phyloP scores from a whole-genome alignment of 1,284 basidiomycete genomes.

The Leccinum ambiguum region DNA sequence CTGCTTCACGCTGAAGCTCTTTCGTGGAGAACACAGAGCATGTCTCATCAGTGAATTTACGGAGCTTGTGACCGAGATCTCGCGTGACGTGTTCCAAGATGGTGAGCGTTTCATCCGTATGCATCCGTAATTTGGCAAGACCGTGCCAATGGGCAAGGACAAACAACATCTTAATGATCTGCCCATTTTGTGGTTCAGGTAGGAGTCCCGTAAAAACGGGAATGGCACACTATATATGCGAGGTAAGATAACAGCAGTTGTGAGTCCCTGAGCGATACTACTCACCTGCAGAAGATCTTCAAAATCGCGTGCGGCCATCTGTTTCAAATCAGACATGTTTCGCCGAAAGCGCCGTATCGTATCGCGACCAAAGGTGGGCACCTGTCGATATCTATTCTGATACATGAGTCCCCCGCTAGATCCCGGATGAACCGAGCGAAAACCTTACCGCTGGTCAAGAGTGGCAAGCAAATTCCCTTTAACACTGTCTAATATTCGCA shows the following conservation, averaged over 20 bases:
- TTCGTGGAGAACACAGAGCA: not conserved
- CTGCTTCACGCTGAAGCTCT: not conserved
- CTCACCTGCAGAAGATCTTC: not conserved
- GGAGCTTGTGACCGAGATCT: not conserved
- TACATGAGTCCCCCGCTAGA: not conserved
- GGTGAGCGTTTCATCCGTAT: not conserved
- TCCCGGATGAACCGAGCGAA: not conserved
- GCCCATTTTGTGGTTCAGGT: not conserved
- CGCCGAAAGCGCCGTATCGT: not conserved
- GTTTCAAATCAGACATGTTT: not conserved
- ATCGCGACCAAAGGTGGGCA: not conserved
- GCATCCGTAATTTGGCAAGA: not conserved
- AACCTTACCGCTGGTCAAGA: too few relatives aligned
- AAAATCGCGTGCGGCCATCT: not conserved
- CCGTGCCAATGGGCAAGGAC: slow-evolving; percentile 1
- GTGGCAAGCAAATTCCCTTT: fast-evolving
- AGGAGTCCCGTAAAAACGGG: too few relatives aligned
- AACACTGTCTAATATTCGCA: too few relatives aligned
- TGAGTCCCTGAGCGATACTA: too few relatives aligned
- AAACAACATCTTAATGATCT: not conserved
- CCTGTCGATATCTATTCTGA: not conserved
- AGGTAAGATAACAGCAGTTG: too few relatives aligned
- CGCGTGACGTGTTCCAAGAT: not conserved
- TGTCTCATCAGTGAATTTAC: not conserved
- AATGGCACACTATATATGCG: too few relatives aligned